Base-by-base conservation (phyloP, 495 filamentous ascomycete genomes). In the Talaromyces nanjingensis region DNA sequence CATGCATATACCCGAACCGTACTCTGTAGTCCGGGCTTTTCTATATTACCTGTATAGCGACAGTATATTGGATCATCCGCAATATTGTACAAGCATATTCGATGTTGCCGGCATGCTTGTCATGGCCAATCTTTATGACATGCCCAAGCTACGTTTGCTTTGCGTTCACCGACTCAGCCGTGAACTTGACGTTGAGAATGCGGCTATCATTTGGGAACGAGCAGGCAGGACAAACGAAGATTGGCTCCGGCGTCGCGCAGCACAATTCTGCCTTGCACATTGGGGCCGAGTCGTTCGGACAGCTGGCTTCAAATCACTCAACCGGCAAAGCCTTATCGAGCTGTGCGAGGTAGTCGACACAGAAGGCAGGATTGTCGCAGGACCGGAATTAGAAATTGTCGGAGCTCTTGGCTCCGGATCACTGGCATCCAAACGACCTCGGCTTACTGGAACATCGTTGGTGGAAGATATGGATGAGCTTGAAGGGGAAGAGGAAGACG, bases 1-100 rank as follows among this genome's bases (percentile, higher is more conserved):
- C 72, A 93, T 98, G 89, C 94, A 98, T 75, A 96, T 98, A 49
- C 93, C 96, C 0, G 96, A 98, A 71, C 91, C 92, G 2, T 98
- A 97, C 72, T 87, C 87, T 4, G 92, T 96, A 4, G 96, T 98
- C 62, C 91, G 91, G 64, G 90, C 92, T 2, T 98, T 98, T 71
- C 79, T 98, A 25, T 94, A 92, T 78, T 98, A 97, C 71, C 83
- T 98, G 16, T 98, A 98, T 76, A 96, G 93, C 3, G 94, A 98
- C 74, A 91, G 87, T 66, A 97, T 98, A 70, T 83, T 88, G 24
- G 80, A 82, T 8, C 79, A 84, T 55, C 82, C 85, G 16, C 81
- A 86, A 20, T 84, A 85, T 65, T 86, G 85, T 65, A 80, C 83
- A n/a, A 86, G 87, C 57, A 84, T 96, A 34, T 83, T 86, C 20